A percentile compares a stretch with the other conserved stretches of the same genome.
Evolutionary conservation across 1,284 basidiomycete genomes (phyloP).

Genomic region (Stygiomarasmius scandens): DNA sequence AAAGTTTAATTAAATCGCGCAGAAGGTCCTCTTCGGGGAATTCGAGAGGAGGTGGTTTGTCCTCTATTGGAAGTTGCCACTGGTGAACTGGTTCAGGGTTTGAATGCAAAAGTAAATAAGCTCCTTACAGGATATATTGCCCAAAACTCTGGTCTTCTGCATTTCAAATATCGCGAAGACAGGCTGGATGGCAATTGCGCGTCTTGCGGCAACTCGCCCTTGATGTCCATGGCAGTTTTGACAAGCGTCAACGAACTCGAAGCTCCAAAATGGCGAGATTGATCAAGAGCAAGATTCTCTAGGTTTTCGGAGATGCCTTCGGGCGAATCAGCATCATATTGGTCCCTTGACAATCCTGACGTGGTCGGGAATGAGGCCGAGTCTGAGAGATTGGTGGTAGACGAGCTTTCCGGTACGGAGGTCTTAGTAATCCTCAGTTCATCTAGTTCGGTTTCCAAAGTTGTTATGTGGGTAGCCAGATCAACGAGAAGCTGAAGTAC

Average conservation of each 20-base stretch:
- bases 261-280: slow-evolving; percentile 36
- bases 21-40: slow-evolving; percentile 59
- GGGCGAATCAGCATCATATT: neutral
- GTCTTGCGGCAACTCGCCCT: slow-evolving; percentile 36
- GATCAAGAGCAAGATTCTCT: neutral
- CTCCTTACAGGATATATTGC: slow-evolving; percentile 24
- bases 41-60: slow-evolving; percentile 12
- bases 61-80: slow-evolving; percentile 32
- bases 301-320: slow-evolving; percentile 6
- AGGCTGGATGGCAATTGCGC: slow-evolving; percentile 5
- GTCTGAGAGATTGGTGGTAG: too few species aligned
- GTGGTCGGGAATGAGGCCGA: too few species aligned
- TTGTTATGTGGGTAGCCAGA: slow-evolving; percentile 1
- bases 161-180: neutral
- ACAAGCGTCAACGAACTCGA: slow-evolving; percentile 54
- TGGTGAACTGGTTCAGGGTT: neutral
- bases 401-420: neutral
- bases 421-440: neutral
- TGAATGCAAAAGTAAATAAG: neutral
- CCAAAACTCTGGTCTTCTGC: slow-evolving; percentile 22
- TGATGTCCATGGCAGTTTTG: slow-evolving; percentile 51
- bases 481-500: slow-evolving; percentile 1
- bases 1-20: slow-evolving; percentile 55
- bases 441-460: slow-evolving; percentile 6
- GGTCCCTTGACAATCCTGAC: too few species aligned